Percentiles rank a stretch among this genome's conserved stretches.
Evolutionary conservation across 768 basidiomycete genomes (phyloP).

Genomic region (Russula abietina): DNA sequence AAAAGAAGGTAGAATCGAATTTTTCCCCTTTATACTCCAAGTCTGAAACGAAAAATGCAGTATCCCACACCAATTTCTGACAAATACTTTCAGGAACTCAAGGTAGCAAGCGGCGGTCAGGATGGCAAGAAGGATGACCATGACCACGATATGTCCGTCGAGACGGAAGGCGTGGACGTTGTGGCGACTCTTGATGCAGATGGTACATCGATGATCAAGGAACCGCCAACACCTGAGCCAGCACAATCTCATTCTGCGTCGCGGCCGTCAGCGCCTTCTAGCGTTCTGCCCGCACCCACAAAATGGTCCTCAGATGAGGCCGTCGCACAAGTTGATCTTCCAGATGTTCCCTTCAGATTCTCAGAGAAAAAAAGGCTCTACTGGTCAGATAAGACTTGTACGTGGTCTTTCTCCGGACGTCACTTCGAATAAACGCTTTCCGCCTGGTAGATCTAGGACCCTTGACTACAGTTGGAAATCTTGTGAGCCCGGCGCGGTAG

Average conservation of each 20-base stretch:
- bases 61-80: conserved; percentile 61
- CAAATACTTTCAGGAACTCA: conserved; percentile 52
- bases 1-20: conserved; percentile 52
- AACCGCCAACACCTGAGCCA: conserved; percentile 20
- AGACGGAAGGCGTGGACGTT: conserved; percentile 9
- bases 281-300: conserved; percentile 5
- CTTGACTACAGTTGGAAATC: conserved; percentile 90
- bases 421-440: conserved; percentile 32
- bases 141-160: conserved; percentile 14
- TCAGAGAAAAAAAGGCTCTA: conserved; percentile 81
- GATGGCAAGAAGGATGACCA: conserved; percentile 11
- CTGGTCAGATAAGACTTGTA: conserved; percentile 86
- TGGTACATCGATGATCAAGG: neutral
- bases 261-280: conserved; percentile 10
- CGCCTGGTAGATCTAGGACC: conserved; percentile 55
- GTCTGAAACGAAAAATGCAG: conserved; percentile 33
- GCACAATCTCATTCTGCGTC: conserved; percentile 17
- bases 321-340: conserved; percentile 42
- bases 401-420: conserved; percentile 25
- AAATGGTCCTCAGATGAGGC: conserved; percentile 28
- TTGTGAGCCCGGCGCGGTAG: conserved; percentile 45
- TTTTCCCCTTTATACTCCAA: neutral
- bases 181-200: conserved; percentile 13
- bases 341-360: conserved; percentile 66
- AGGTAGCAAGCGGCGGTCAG: conserved; percentile 24